These are phyloP conservation scores for Dendrobium catenatum DNA, from an alignment of 106 monocot species.

Conservation along the genomic window DNA sequence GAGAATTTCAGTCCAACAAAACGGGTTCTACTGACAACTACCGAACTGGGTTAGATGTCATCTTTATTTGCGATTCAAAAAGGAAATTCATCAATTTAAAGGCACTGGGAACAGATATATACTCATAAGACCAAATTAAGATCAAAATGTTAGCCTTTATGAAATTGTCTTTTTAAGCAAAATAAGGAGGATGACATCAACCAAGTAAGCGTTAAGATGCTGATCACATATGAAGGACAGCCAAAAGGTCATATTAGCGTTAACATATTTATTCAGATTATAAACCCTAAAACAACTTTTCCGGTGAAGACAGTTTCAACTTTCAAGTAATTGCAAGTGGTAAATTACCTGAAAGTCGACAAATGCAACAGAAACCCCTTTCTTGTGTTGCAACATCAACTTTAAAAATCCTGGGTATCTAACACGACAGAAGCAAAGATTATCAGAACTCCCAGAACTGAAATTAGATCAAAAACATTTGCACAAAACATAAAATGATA, in stretches of 20 bases:
- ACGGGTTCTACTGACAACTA: neutral
- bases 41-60: neutral
- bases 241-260: neutral
- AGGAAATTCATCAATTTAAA: neutral
- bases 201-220: neutral
- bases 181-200: neutral
- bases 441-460: neutral
- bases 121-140: neutral
- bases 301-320: neutral
- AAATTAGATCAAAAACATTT: neutral
- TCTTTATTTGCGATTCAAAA: neutral
- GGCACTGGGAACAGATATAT: neutral
- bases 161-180: neutral
- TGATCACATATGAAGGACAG: neutral
- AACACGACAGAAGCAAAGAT: neutral
- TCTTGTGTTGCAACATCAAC: constrained; percentile 73
- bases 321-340: neutral
- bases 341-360: constrained; percentile 67
- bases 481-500: neutral
- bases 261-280: neutral
- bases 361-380: constrained; percentile 74
- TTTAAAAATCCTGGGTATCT: constrained; percentile 77
- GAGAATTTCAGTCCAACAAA: too few relatives aligned
- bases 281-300: neutral
- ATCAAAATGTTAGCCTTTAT: neutral